Evolutionary conservation across 2,329 filamentous ascomycete species (phyloP), one percentile per base, ranked within the genome.

Genomic region (Xylaria digitata): DNA sequence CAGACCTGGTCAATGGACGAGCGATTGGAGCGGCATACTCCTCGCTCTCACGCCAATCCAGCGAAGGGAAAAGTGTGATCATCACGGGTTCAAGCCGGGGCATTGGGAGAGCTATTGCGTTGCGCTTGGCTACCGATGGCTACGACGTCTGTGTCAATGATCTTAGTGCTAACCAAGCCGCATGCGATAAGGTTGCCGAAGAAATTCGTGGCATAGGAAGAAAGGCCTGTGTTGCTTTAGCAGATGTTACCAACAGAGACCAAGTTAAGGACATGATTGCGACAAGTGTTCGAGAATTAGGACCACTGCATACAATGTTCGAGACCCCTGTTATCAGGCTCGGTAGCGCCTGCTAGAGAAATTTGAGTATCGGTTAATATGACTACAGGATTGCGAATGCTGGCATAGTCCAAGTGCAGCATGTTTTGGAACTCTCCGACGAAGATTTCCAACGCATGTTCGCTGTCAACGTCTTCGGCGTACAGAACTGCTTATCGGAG

Each of bases 131-230:
- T 6, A 78, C 82, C 23, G 89, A 91, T 68, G 89, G 89, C 61
- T 92, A 91, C 78, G 82, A 88, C 70, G 81, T 92, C 56, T 89
- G 87, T 73, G 80, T 92, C 69, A 91, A 90, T 74, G 89, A 91
- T 70, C 79, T 91, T 17, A 70, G 80, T 32, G 80, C 83, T 15
- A 87, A 89, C 69, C 77, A 83, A 57, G 70, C 81, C 3, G 83
- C 80, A 0, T 85, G 86, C 66, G 83, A 89, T 58, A 81, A 84
- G 23, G 81, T 84, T 0, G 85, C 83, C 9, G 77, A 82, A 21
- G 82, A 89, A 69, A 87, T 90, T 61, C 76, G 83, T 61, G 67
- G 75, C 2, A 77, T 85, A 9, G 87, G 85, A 1, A 79, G 85
- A 26, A 84, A 84, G 53, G 82, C 87, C 1, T 84, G 85, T 61